phyloP scores from a whole-genome alignment of 805 yeast genomes.

The Zygosaccharomyces rouxii region DNA sequence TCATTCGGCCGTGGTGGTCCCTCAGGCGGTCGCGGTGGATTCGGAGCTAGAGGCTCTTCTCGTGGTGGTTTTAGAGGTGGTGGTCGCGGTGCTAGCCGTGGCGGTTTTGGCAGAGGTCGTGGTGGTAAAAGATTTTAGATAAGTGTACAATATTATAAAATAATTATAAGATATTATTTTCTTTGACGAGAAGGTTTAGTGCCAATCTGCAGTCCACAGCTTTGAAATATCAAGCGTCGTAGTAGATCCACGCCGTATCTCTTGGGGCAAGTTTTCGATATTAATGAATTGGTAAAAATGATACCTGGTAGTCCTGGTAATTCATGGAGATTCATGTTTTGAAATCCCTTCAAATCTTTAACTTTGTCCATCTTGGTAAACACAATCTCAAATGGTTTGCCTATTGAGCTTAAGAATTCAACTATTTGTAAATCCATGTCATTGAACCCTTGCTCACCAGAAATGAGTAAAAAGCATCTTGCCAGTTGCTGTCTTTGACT shows the following conservation, averaged over 20 bases:
- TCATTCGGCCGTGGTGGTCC: constrained; percentile 45
- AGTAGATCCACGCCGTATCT: constrained; percentile 54
- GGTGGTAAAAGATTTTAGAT: constrained; percentile 13
- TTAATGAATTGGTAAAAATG: constrained; percentile 49
- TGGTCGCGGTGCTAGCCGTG: constrained; percentile 43
- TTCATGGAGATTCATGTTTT: constrained; percentile 40
- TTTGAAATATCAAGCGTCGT: constrained; percentile 47
- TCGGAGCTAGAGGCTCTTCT: constrained; percentile 43
- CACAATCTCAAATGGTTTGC: constrained; percentile 67
- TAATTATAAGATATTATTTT: constrained; percentile 4
- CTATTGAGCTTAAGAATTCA: constrained; percentile 46
- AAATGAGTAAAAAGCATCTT: constrained; percentile 58
- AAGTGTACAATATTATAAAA: constrained; percentile 12
- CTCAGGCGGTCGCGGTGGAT: constrained; percentile 45
- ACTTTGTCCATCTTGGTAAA: constrained; percentile 73
- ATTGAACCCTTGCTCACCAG: constrained; percentile 55
- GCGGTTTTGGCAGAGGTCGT: constrained; percentile 39
- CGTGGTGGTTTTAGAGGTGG: constrained; percentile 46
- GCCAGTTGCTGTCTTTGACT: constrained; percentile 48
- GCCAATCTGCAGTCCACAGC: constrained; percentile 41
- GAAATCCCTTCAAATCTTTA: constrained; percentile 38
- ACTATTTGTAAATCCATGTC: constrained; percentile 53
- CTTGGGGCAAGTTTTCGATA: constrained; percentile 32
- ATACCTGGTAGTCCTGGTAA: constrained; percentile 39
- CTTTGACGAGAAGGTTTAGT: constrained; percentile 19